These are phyloP conservation scores for Mycogone perniciosa DNA, from an alignment of 2,329 filamentous ascomycete genomes.

Conservation along the genomic window DNA sequence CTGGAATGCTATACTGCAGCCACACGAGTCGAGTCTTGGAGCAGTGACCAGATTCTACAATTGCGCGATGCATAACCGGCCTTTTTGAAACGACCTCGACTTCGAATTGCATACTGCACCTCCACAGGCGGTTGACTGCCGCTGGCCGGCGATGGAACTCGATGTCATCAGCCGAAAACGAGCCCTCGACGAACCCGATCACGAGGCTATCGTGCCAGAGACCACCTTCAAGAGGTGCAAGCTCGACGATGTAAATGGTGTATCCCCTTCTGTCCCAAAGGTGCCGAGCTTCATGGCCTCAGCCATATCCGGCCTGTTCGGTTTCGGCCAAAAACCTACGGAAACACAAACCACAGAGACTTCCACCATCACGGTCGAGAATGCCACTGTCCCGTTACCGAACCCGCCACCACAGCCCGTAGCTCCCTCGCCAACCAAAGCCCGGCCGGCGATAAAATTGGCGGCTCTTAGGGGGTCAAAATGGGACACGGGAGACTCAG, in stretches of 20 bases:
- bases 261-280: constrained; percentile 24
- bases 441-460: constrained; percentile 32
- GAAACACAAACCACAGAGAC: not conserved
- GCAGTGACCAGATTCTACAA: not conserved
- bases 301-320: constrained; percentile 24
- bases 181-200: constrained; percentile 14
- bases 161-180: constrained; percentile 21
- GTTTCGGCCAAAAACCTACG: constrained; percentile 12
- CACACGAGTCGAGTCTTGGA: not conserved
- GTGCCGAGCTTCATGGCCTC: constrained; percentile 27
- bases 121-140: not conserved
- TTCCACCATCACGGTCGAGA: not conserved
- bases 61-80: not conserved
- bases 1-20: not conserved
- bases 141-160: constrained; percentile 20
- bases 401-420: constrained; percentile 13
- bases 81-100: not conserved
- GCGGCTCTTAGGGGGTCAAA: constrained; percentile 31
- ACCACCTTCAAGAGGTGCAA: constrained; percentile 26
- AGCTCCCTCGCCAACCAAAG: constrained; percentile 13
- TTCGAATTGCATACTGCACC: not conserved
- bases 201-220: constrained; percentile 18
- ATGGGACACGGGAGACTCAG: constrained; percentile 30
- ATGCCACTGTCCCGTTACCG: constrained; percentile 10
- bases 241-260: constrained; percentile 22